Conservation (phyloP, 192 early-diverging fungal genomes). For the Umbelopsis vinacea region DNA sequence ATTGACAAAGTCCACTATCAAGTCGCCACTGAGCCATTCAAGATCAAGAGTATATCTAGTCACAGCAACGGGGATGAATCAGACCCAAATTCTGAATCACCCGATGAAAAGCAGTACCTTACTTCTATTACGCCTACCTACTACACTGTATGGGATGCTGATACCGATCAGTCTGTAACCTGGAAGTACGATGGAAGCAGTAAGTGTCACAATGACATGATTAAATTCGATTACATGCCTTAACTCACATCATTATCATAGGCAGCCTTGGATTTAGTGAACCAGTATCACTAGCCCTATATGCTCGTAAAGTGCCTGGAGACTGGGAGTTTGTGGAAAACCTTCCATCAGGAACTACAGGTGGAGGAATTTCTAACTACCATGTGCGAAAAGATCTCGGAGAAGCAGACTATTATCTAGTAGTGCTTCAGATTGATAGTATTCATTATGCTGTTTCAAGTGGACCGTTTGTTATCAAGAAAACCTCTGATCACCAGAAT, state of each 20-base stretch:
- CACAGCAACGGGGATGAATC: neutral
- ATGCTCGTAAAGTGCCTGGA: neutral
- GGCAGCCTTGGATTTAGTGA: constrained; percentile 2
- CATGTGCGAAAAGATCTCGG: constrained; percentile 12
- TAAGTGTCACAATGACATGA: neutral
- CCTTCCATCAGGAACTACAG: neutral
- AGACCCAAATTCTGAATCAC: neutral
- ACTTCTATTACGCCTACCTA: neutral
- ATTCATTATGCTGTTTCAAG: neutral
- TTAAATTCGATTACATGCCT: neutral
- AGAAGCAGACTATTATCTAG: neutral
- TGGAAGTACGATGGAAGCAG: constrained; percentile 8
- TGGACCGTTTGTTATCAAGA: neutral
- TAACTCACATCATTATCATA: neutral
- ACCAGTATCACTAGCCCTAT: neutral
- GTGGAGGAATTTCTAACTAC: constrained; percentile 4
- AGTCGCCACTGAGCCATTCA: neutral
- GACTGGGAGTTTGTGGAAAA: neutral
- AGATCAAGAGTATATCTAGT: neutral
- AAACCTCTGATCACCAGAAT: neutral
- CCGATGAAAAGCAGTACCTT: neutral
- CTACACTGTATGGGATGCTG: neutral
- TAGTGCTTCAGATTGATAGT: constrained; percentile 1
- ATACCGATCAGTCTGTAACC: constrained; percentile 15
- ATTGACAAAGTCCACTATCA: neutral